Conservation (phyloP, 2,329 filamentous ascomycete genomes). For the Fusarium keratoplasticum region DNA sequence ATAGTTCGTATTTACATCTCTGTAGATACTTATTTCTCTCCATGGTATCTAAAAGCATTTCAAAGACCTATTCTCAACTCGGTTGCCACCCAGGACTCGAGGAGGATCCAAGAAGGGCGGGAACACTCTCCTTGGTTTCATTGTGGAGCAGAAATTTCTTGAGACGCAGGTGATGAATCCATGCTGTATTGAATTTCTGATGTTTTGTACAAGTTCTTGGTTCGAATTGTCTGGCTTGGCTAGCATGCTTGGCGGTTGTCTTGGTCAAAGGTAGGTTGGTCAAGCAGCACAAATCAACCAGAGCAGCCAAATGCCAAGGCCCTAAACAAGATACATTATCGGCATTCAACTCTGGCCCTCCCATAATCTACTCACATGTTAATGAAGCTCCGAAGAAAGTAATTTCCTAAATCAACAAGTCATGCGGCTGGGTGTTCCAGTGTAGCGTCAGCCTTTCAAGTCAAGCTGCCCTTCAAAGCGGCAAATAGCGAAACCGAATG, state of each 20-base stretch:
- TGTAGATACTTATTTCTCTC: not conserved
- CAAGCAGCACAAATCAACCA: not conserved
- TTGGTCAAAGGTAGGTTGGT: not conserved
- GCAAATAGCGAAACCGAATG: not conserved
- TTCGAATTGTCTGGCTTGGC: not conserved
- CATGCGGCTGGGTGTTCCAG: not conserved
- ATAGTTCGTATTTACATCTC: not conserved
- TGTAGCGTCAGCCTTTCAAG: not conserved
- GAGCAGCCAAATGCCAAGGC: not conserved
- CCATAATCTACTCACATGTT: accelerated
- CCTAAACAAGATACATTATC: not conserved
- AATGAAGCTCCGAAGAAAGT: not conserved
- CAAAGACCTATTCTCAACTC: not conserved
- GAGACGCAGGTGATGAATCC: not conserved
- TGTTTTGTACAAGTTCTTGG: not conserved
- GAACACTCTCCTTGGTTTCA: not conserved
- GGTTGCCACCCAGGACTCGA: no score
- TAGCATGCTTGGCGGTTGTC: not conserved
- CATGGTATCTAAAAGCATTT: not conserved
- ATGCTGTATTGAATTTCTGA: not conserved
- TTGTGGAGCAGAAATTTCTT: not conserved
- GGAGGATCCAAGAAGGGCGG: not conserved
- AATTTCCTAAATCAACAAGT: not conserved
- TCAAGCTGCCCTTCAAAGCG: not conserved
- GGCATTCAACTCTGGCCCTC: not conserved